phyloP scores from a whole-genome alignment of 805 yeast species.

The Lipomyces japonicus region DNA sequence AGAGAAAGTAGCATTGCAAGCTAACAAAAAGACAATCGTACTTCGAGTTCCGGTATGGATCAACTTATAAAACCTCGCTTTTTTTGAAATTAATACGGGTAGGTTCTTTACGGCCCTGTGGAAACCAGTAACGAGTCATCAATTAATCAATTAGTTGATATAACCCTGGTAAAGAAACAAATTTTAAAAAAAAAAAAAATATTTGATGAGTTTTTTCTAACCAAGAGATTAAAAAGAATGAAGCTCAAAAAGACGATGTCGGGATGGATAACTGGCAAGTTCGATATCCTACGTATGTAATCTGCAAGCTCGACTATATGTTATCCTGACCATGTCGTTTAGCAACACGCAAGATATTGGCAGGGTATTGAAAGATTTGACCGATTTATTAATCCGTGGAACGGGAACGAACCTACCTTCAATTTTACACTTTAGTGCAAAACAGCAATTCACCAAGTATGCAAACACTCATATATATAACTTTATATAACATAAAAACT shows the following conservation, averaged over 20 bases:
- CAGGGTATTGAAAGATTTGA: neutral
- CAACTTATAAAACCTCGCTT: neutral
- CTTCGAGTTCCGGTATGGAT: slow-evolving; percentile 23
- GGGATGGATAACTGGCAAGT: slow-evolving; percentile 24
- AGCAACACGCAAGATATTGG: slow-evolving; percentile 5
- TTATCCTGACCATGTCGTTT: neutral
- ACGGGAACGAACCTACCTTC: slow-evolving; percentile 5
- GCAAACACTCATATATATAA: slow-evolving; percentile 1
- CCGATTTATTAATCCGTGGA: neutral
- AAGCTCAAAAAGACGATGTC: slow-evolving; percentile 2
- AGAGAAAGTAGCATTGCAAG: slow-evolving; percentile 8
- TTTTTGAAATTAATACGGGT: neutral
- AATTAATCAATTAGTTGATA: slow-evolving; percentile 18
- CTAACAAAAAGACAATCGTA: slow-evolving; percentile 2
- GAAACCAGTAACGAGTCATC: slow-evolving; percentile 17
- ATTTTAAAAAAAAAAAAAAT: too few relatives aligned
- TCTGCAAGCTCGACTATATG: neutral
- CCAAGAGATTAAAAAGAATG: slow-evolving; percentile 5
- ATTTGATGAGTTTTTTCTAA: too few relatives aligned
- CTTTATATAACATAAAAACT: neutral
- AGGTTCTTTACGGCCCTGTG: slow-evolving; percentile 13
- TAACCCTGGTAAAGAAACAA: slow-evolving; percentile 10
- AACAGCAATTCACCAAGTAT: slow-evolving; percentile 23
- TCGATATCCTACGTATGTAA: slow-evolving; percentile 24
- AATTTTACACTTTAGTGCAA: slow-evolving; percentile 20